Conservation (phyloP, 2,329 filamentous ascomycete genomes). For the Fusarium mangiferae region DNA sequence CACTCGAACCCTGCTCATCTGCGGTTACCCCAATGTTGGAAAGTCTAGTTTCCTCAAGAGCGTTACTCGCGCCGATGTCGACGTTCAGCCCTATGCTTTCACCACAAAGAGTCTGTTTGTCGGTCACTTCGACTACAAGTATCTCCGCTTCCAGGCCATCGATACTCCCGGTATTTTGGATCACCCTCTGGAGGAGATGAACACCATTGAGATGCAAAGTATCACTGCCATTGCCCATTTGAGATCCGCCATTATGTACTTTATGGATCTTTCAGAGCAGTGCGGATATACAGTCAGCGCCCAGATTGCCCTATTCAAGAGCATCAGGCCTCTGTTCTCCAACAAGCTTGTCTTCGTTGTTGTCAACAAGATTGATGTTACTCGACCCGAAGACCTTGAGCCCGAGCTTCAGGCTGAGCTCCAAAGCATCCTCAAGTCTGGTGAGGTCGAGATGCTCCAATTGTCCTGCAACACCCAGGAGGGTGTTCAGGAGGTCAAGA, state of each 20-base stretch:
- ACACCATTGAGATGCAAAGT: slow-evolving; percentile 98
- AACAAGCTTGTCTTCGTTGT: slow-evolving; percentile 98
- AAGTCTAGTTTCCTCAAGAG: slow-evolving; percentile 96
- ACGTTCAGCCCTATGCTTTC: slow-evolving; percentile 98
- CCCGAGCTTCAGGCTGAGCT: slow-evolving; percentile 80
- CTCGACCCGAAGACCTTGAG: slow-evolving; percentile 87
- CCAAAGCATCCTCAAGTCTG: slow-evolving; percentile 81
- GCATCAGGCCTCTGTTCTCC: slow-evolving; percentile 94
- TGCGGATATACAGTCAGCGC: slow-evolving; percentile 93
- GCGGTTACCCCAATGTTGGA: slow-evolving; percentile 96
- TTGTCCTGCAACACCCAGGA: slow-evolving; percentile 95
- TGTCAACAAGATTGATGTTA: slow-evolving; percentile 97
- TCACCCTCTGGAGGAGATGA: slow-evolving; percentile 98
- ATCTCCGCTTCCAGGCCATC: slow-evolving; percentile 74
- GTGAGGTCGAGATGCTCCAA: slow-evolving; percentile 92
- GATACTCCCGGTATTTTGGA: slow-evolving; percentile 99
- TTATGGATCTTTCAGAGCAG: slow-evolving; percentile 97
- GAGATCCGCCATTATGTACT: slow-evolving; percentile 94
- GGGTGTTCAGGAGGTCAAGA: slow-evolving; percentile 94
- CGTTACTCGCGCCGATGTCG: slow-evolving; percentile 93
- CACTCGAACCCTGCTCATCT: slow-evolving; percentile 93
- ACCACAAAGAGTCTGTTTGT: slow-evolving; percentile 98
- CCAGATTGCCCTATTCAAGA: slow-evolving; percentile 95
- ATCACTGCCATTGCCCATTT: slow-evolving; percentile 98
- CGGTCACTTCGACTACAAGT: slow-evolving; percentile 96